phyloP scores from a whole-genome alignment of 1,284 basidiomycete species.

The Cutaneotrichosporon dermatis region DNA sequence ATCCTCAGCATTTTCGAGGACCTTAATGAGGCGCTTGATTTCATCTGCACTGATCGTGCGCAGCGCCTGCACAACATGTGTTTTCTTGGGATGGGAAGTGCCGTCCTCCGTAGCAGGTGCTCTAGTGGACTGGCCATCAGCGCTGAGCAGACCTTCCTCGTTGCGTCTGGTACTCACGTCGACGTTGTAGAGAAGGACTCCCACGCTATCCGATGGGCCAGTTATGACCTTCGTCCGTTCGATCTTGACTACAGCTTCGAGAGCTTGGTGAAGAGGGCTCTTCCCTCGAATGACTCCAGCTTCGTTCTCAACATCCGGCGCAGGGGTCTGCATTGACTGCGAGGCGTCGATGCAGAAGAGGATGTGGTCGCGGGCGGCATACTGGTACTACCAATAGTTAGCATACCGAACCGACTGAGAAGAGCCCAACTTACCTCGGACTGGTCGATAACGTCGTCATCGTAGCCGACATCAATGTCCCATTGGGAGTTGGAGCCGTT shows the following conservation, averaged over 20 bases:
- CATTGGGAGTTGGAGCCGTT: slow-evolving; percentile 32
- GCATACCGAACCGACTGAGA: background rate
- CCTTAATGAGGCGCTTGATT: slow-evolving; percentile 59
- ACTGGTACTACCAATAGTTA: slow-evolving; percentile 56
- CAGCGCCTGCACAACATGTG: slow-evolving; percentile 70
- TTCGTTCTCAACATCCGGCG: slow-evolving; percentile 50
- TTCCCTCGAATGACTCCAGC: slow-evolving; percentile 36
- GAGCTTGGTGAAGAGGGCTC: slow-evolving; percentile 55
- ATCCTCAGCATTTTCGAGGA: slow-evolving; percentile 31
- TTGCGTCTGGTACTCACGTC: slow-evolving; percentile 52
- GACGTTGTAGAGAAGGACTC: slow-evolving; percentile 87
- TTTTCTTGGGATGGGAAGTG: slow-evolving; percentile 41
- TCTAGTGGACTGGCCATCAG: too few relatives aligned
- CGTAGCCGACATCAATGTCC: slow-evolving; percentile 37
- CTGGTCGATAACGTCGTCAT: slow-evolving; percentile 38
- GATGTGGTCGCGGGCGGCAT: slow-evolving; percentile 73
- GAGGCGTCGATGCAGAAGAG: slow-evolving; percentile 93
- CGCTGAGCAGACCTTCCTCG: too few relatives aligned
- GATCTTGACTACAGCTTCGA: slow-evolving; percentile 76
- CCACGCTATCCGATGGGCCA: slow-evolving; percentile 80
- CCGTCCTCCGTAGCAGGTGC: too few relatives aligned
- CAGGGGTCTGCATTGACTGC: slow-evolving; percentile 72
- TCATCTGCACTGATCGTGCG: slow-evolving; percentile 71
- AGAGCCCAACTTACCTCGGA: slow-evolving; percentile 32
- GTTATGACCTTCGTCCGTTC: slow-evolving; percentile 84